These are phyloP conservation scores for Geotrichum klebahnii DNA, from an alignment of 1,139 yeast species.

Conservation along the genomic window DNA sequence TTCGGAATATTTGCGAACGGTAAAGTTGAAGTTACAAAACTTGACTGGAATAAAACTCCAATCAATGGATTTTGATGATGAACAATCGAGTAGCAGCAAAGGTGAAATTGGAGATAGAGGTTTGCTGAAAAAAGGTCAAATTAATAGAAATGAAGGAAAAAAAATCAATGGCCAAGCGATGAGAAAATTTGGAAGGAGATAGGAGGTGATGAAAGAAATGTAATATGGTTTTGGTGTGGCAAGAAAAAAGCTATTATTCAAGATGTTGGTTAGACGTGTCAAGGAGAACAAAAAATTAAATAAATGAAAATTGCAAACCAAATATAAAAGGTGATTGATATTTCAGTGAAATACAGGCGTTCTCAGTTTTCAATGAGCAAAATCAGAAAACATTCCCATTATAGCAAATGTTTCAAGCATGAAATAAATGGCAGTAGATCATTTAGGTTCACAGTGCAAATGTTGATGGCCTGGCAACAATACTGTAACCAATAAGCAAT, in stretches of 20 bases:
- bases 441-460: no score
- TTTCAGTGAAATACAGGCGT: neutral
- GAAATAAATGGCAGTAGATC: neutral
- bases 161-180: neutral
- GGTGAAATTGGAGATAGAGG: no score
- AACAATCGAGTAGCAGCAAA: neutral
- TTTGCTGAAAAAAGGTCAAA: neutral
- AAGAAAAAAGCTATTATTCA: neutral
- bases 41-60: neutral
- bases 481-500: neutral
- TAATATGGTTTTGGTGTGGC: no score
- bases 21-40: neutral
- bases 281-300: neutral
- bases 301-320: no score
- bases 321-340: no score
- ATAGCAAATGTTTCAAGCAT: neutral
- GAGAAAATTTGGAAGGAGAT: neutral
- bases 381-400: neutral
- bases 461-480: neutral
- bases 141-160: neutral
- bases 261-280: slow-evolving; percentile 1
- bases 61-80: neutral
- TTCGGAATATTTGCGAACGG: slow-evolving; percentile 9
- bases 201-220: neutral
- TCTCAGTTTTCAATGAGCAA: neutral